Evolutionary conservation across 257 asterid genomes (phyloP).

Genomic region (Fraxinus cuspidata): DNA sequence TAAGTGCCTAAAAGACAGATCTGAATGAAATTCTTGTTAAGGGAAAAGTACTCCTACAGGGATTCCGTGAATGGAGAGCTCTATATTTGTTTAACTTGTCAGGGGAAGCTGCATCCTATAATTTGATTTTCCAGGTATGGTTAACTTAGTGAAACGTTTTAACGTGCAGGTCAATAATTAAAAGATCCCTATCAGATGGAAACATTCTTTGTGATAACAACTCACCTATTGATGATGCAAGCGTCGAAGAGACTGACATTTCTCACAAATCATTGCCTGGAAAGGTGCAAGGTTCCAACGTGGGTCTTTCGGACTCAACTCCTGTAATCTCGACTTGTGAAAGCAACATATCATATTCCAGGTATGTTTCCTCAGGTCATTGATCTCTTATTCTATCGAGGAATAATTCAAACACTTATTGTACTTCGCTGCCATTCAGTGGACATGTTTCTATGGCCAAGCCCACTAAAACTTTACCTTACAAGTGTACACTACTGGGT

Average conservation of each 20-base stretch:
- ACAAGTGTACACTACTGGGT: background rate
- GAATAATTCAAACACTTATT: background rate
- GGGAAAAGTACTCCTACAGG: background rate
- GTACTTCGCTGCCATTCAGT: background rate
- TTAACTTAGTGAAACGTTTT: constrained; percentile 23
- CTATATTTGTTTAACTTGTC: background rate
- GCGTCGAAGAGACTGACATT: constrained; percentile 37
- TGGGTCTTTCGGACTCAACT: constrained; percentile 55
- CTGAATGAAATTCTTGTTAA: constrained; percentile 10
- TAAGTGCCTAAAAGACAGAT: background rate
- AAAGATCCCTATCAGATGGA: constrained; percentile 89
- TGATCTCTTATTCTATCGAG: background rate
- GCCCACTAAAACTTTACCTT: background rate
- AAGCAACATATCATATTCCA: constrained; percentile 49
- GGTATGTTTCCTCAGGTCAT: constrained; percentile 41
- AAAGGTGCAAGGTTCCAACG: constrained; percentile 30
- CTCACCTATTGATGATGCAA: constrained; percentile 54
- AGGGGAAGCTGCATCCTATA: background rate
- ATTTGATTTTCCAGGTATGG: constrained; percentile 11
- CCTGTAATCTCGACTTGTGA: constrained; percentile 67
- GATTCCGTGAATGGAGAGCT: background rate
- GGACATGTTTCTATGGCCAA: background rate
- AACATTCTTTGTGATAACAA: constrained; percentile 60
- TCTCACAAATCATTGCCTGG: constrained; percentile 45
- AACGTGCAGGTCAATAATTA: constrained; percentile 61